phyloP scores from a whole-genome alignment of 2,329 filamentous ascomycete genomes.

The Fusarium gaditjirri region DNA sequence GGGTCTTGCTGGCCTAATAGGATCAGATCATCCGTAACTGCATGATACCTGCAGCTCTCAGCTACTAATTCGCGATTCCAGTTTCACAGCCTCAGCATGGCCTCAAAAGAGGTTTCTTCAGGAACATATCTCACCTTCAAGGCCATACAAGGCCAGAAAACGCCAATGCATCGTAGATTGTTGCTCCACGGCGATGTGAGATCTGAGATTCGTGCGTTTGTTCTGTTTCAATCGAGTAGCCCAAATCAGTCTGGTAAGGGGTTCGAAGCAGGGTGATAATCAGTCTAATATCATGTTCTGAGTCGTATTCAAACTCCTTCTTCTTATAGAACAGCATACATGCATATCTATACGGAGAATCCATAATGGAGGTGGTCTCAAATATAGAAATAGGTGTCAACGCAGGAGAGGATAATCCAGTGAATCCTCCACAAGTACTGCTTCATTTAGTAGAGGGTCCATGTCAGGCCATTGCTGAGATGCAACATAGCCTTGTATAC shows the following conservation, averaged over 20 bases:
- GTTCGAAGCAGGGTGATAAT: background rate
- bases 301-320: background rate
- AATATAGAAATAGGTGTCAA: background rate
- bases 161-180: accelerated
- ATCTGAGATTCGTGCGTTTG: background rate
- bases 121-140: background rate
- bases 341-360: background rate
- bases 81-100: background rate
- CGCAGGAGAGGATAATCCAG: background rate
- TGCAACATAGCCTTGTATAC: background rate
- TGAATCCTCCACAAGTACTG: too few relatives aligned
- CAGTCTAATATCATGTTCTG: background rate
- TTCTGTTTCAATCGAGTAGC: too few relatives aligned
- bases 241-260: too few relatives aligned
- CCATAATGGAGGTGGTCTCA: background rate
- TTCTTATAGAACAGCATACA: background rate
- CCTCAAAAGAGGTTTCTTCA: background rate
- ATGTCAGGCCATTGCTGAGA: background rate
- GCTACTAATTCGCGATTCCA: background rate
- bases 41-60: background rate
- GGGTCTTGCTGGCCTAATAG: background rate
- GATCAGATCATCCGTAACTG: conserved; percentile 7
- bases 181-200: too few relatives aligned
- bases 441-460: background rate
- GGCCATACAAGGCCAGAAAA: background rate